Evolutionary conservation across 1,284 basidiomycete genomes (phyloP).

Genomic region (Phylloboletellus chloephorus): DNA sequence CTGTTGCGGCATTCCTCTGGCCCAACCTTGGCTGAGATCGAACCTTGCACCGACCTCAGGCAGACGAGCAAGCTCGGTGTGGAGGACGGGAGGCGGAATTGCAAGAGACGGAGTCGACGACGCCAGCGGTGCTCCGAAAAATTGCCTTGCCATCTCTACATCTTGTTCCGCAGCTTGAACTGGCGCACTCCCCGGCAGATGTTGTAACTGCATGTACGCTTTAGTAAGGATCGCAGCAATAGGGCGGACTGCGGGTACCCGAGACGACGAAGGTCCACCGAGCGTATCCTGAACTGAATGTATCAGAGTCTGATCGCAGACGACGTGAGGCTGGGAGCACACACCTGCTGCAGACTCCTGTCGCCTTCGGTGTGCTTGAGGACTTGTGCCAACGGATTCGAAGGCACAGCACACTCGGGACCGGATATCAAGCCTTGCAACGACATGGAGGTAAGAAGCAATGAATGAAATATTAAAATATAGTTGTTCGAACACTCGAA

Average conservation of each 20-base stretch:
- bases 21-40: constrained; percentile 50
- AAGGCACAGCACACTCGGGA: constrained; percentile 80
- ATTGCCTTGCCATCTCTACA: constrained; percentile 69
- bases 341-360: constrained; percentile 78
- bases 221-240: constrained; percentile 7
- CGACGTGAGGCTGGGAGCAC: constrained; percentile 15
- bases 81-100: constrained; percentile 32
- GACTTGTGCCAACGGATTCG: constrained; percentile 87
- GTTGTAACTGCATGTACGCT: constrained; percentile 50
- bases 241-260: constrained; percentile 39
- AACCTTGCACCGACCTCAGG: constrained; percentile 30
- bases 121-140: constrained; percentile 54
- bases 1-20: constrained; percentile 43
- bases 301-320: constrained; percentile 2
- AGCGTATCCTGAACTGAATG: constrained; percentile 55
- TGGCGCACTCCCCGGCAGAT: constrained; percentile 56
- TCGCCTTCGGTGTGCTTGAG: constrained; percentile 91
- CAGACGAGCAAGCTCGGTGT: constrained; percentile 37
- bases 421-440: constrained; percentile 82
- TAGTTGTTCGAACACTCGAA: too few species aligned
- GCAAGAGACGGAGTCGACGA: constrained; percentile 30
- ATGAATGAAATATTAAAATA: too few species aligned
- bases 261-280: constrained; percentile 64
- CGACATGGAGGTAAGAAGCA: too few species aligned
- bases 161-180: constrained; percentile 55